Conservation (phyloP, 176 grass and related monocot species). For the Aegilops umbellulata region DNA sequence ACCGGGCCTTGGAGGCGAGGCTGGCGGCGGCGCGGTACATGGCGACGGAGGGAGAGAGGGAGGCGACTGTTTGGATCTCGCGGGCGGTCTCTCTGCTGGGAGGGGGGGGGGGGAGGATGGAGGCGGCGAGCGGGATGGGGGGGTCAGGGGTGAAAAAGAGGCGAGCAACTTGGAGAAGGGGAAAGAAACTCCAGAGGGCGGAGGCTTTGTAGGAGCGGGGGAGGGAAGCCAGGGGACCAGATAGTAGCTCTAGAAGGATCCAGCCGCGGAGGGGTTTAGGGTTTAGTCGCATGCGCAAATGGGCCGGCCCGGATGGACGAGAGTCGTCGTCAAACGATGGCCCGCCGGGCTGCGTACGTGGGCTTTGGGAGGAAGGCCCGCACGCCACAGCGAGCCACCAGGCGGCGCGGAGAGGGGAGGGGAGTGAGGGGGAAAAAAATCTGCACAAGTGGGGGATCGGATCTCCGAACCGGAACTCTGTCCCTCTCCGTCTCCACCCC, state of each 20-base stretch:
- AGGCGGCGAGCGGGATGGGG: constrained; percentile 7
- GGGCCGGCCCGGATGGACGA: not conserved
- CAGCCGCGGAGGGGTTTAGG: constrained; percentile 41
- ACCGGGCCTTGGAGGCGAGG: constrained; percentile 72
- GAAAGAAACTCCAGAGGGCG: not conserved
- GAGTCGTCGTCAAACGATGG: too few relatives aligned
- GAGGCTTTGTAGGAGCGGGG: not conserved
- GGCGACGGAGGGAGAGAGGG: not conserved
- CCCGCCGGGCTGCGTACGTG: not conserved
- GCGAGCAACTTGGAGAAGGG: constrained; percentile 2
- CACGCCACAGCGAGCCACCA: too few relatives aligned
- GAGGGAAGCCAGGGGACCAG: not conserved
- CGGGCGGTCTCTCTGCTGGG: not conserved
- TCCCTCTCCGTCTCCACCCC: not conserved
- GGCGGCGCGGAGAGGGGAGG: too few relatives aligned
- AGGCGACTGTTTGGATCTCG: not conserved
- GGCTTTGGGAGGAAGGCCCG: not conserved
- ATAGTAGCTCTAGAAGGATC: constrained; percentile 37
- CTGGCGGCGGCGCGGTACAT: constrained; percentile 73
- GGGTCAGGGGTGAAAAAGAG: not conserved
- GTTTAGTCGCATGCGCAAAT: constrained; percentile 19
- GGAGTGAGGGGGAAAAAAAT: too few relatives aligned
- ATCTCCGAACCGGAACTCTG: not conserved
- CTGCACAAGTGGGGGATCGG: constrained; percentile 17
- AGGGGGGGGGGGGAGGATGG: not conserved